Evolutionary conservation across 768 basidiomycete species (phyloP).

Genomic region (Krasilnikovozyma curviuscula): DNA sequence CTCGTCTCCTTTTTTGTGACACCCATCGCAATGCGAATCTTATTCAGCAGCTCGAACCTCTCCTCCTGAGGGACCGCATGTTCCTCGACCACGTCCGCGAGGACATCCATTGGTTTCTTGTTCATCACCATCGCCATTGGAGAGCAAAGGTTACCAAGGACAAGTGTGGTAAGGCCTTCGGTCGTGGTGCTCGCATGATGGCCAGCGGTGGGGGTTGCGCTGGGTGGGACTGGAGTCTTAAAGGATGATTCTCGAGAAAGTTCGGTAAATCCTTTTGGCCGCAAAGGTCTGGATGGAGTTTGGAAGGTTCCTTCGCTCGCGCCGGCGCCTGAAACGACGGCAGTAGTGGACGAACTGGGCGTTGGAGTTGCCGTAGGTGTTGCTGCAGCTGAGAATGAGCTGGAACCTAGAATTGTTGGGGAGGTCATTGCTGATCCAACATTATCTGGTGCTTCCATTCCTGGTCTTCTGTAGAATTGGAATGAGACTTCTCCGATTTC

Average conservation of each 20-base stretch:
- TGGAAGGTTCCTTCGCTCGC: not conserved
- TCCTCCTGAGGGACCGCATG: slow-evolving; percentile 58
- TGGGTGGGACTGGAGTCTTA: slow-evolving; percentile 4
- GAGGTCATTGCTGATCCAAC: slow-evolving; percentile 28
- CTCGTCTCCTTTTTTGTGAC: slow-evolving; percentile 39
- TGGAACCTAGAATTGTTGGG: slow-evolving; percentile 23
- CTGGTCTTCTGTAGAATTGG: slow-evolving; percentile 21
- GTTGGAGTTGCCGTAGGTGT: slow-evolving; percentile 2
- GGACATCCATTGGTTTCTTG: slow-evolving; percentile 51
- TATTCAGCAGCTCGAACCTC: slow-evolving; percentile 71
- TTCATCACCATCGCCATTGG: slow-evolving; percentile 23
- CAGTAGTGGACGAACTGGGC: slow-evolving; percentile 41
- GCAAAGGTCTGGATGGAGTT: not conserved
- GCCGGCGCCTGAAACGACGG: slow-evolving; percentile 30
- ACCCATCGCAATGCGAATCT: slow-evolving; percentile 59
- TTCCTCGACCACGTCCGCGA: slow-evolving; percentile 50
- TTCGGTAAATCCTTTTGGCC: not conserved
- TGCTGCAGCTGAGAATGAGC: slow-evolving; percentile 20
- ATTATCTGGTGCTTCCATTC: slow-evolving; percentile 13
- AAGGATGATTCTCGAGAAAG: not conserved
- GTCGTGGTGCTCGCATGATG: slow-evolving; percentile 7
- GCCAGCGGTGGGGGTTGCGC: not conserved
- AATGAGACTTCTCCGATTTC: slow-evolving; percentile 20
- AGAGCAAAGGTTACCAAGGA: slow-evolving; percentile 31
- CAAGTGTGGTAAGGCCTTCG: slow-evolving; percentile 22